These are phyloP conservation scores for Wickerhamomyces sp. DNA, from an alignment of 1,139 yeast species.

Conservation along the genomic window DNA sequence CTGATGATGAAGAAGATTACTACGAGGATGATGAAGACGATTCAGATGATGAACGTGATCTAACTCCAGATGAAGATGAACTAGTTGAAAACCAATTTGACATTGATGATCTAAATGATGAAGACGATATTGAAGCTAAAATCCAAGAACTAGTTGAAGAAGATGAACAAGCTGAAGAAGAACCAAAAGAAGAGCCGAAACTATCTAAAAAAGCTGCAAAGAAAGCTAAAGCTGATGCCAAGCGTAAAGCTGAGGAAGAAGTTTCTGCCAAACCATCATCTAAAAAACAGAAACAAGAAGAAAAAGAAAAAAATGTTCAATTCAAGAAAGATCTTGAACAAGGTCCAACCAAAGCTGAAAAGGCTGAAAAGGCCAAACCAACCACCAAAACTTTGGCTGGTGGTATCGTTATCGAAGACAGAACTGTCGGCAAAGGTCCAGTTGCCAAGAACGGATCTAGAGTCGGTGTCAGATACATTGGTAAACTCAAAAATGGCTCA, in stretches of 20 bases:
- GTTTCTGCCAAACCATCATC: slow-evolving; percentile 28
- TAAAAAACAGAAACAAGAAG: slow-evolving; percentile 38
- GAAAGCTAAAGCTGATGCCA: slow-evolving; percentile 36
- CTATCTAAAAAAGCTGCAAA: slow-evolving; percentile 9
- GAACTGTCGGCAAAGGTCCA: slow-evolving; percentile 83
- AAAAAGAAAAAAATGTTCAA: slow-evolving; percentile 68
- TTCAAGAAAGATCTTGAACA: slow-evolving; percentile 89
- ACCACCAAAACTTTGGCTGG: slow-evolving; percentile 82
- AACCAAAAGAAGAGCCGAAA: slow-evolving; percentile 27
- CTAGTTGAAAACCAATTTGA: slow-evolving; percentile 48
- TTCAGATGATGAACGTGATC: slow-evolving; percentile 74
- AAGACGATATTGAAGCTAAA: slow-evolving; percentile 45
- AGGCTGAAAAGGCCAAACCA: slow-evolving; percentile 32
- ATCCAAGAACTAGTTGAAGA: slow-evolving; percentile 41
- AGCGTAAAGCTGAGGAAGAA: slow-evolving; percentile 34
- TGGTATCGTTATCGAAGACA: slow-evolving; percentile 91
- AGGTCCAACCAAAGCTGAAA: slow-evolving; percentile 69
- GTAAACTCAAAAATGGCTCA: slow-evolving; percentile 93
- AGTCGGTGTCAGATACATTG: slow-evolving; percentile 96
- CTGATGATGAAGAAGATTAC: slow-evolving; percentile 42
- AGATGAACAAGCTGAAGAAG: slow-evolving; percentile 34
- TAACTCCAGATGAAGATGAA: slow-evolving; percentile 93
- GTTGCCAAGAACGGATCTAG: slow-evolving; percentile 84
- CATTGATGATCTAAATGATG: slow-evolving; percentile 62
- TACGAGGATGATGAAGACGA: slow-evolving; percentile 46